Evolutionary conservation across 768 basidiomycete species (phyloP).

Genomic region (Collybiopsis confluens): DNA sequence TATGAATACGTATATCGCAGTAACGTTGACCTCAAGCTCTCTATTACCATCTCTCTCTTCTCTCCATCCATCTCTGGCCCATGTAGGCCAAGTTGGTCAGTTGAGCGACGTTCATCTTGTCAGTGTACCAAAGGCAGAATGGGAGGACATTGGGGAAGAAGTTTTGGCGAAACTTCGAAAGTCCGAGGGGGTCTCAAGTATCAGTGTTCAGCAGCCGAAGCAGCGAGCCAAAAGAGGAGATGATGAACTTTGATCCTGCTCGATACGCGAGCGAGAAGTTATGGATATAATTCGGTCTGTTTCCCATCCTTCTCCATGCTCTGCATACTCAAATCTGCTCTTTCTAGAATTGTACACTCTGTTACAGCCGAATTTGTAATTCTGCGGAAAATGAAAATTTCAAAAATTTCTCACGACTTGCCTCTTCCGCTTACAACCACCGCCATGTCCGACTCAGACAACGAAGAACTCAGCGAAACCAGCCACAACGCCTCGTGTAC

Average conservation of each 20-base stretch:
- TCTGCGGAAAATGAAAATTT: no score
- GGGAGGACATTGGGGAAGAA: conserved; percentile 27
- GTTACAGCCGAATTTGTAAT: no score
- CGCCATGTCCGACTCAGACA: no score
- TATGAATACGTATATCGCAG: conserved; percentile 38
- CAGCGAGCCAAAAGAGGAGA: conserved; percentile 30
- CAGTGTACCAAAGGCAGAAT: conserved; percentile 35
- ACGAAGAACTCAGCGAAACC: no score
- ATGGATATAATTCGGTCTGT: no score
- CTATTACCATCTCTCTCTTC: conserved; percentile 24
- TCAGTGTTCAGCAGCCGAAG: conserved; percentile 34
- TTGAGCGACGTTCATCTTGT: conserved; percentile 42
- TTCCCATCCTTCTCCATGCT: no score
- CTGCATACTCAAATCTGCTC: no score
- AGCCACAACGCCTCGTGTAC: no score
- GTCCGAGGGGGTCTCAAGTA: conserved; percentile 25
- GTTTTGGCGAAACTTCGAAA: conserved; percentile 26
- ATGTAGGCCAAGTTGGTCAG: conserved; percentile 38
- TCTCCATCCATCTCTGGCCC: conserved; percentile 29
- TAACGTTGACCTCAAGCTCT: conserved; percentile 34
- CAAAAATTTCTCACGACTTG: no score
- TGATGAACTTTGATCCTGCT: conserved; percentile 31
- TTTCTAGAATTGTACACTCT: no score
- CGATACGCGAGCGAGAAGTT: no score
- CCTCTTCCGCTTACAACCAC: no score